A percentile compares a stretch with the other conserved stretches of the same genome.
Evolutionary conservation across 1,284 basidiomycete species (phyloP).

Genomic region (Marasmius sp.): DNA sequence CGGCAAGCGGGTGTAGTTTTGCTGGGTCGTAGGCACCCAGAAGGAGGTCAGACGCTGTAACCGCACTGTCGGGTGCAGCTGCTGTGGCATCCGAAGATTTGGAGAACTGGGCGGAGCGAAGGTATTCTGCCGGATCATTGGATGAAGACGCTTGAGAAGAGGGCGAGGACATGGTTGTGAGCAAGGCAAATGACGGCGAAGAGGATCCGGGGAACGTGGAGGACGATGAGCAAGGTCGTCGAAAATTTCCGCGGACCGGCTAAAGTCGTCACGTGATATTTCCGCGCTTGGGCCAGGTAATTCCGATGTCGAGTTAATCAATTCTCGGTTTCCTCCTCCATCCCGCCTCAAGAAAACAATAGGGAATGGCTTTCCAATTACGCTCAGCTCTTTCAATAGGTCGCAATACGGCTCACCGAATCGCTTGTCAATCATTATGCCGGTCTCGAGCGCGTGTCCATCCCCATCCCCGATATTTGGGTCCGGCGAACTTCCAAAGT

Average conservation of each 20-base stretch:
- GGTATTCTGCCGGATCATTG: constrained; percentile 43
- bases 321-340: background rate
- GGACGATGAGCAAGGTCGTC: background rate
- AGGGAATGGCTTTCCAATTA: background rate
- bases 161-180: constrained; percentile 26
- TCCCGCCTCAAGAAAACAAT: background rate
- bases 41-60: constrained; percentile 83
- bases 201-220: background rate
- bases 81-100: constrained; percentile 35
- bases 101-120: constrained; percentile 59
- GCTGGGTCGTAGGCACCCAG: constrained; percentile 85
- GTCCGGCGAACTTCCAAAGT: constrained; percentile 16
- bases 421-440: background rate
- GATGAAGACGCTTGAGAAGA: constrained; percentile 19
- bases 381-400: background rate
- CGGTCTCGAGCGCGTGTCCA: background rate
- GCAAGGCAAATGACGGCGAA: background rate
- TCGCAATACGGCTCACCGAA: background rate
- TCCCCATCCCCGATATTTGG: constrained; percentile 5
- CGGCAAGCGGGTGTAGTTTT: constrained; percentile 88
- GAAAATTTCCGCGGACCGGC: background rate
- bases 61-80: constrained; percentile 48
- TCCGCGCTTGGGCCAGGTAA: background rate
- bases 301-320: no score
- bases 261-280: background rate